Percentiles rank a stretch among this genome's conserved stretches.
Evolutionary conservation across 2,329 filamentous ascomycete species (phyloP).

Genomic region (Lojkania enalia): DNA sequence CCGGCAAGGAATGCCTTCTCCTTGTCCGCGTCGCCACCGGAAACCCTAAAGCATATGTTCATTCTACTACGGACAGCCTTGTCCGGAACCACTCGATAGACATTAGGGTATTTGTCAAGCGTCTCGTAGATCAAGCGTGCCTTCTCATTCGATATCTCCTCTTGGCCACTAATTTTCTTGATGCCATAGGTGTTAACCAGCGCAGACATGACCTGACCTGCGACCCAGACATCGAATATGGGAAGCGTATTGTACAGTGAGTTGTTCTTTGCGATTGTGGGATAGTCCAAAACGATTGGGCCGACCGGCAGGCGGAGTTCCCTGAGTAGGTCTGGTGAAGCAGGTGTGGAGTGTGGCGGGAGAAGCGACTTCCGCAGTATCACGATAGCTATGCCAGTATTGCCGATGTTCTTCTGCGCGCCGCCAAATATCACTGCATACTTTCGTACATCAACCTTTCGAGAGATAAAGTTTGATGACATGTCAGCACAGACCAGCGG

Average conservation of each 20-base stretch:
- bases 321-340: conserved; percentile 69
- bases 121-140: conserved; percentile 74
- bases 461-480: conserved; percentile 89
- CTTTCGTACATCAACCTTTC: conserved; percentile 74
- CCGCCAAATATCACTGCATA: conserved; percentile 86
- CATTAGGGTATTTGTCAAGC: conserved; percentile 70
- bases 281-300: conserved; percentile 80
- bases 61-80: conserved; percentile 79
- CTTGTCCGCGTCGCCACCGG: conserved; percentile 64
- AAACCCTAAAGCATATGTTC: conserved; percentile 91
- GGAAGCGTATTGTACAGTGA: conserved; percentile 94
- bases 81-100: conserved; percentile 80
- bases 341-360: conserved; percentile 61
- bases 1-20: conserved; percentile 82
- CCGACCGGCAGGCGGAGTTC: conserved; percentile 75
- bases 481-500: conserved; percentile 85
- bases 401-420: conserved; percentile 92
- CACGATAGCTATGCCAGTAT: conserved; percentile 81
- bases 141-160: conserved; percentile 74
- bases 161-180: conserved; percentile 73
- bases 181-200: conserved; percentile 67
- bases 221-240: conserved; percentile 92
- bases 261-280: conserved; percentile 87
- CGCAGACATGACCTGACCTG: conserved; percentile 82
- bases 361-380: conserved; percentile 82